phyloP scores from a whole-genome alignment of 441 rosid genomes.

The Omphalea diandra region DNA sequence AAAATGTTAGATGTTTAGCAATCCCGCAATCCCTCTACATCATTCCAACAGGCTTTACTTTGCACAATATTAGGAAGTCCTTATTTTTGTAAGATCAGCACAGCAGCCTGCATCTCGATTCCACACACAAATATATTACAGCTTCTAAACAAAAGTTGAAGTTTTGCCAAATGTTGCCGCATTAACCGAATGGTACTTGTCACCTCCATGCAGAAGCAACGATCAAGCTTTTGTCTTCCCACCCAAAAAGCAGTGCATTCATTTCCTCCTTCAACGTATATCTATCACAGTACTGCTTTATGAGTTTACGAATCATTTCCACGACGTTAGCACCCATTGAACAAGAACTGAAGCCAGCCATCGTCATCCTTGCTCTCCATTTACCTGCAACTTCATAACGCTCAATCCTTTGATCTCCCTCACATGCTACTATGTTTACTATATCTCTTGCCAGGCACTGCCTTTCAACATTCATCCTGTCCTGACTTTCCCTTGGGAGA shows the following conservation, averaged over 20 bases:
- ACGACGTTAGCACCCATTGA: conserved; percentile 57
- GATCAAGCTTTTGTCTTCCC: conserved; percentile 91
- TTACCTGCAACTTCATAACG: conserved; percentile 92
- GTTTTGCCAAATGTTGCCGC: conserved; percentile 6
- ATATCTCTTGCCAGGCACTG: conserved; percentile 98
- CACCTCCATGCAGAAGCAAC: conserved; percentile 96
- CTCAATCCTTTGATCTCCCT: conserved; percentile 95
- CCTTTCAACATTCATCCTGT: conserved; percentile 90
- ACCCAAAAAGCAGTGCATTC: conserved; percentile 80
- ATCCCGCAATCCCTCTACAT: conserved; percentile 14
- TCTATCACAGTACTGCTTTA: conserved; percentile 65
- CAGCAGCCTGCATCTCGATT: conserved; percentile 24
- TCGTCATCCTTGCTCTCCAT: conserved; percentile 96
- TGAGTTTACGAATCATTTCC: conserved; percentile 46
- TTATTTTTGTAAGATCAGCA: conserved; percentile 14
- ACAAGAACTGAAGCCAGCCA: conserved; percentile 80
- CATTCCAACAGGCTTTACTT: conserved; percentile 15
- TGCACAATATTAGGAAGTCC: conserved; percentile 15
- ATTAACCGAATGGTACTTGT: conserved; percentile 14
- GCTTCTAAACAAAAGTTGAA: conserved; percentile 5
- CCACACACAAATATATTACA: conserved; percentile 30
- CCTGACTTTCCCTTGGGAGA: conserved; percentile 94
- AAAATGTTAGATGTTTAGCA: conserved; percentile 29
- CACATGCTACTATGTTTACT: conserved; percentile 91
- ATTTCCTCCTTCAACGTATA: conserved; percentile 65